Evolutionary conservation across 1,284 basidiomycete species (phyloP).

Genomic region (Papiliotrema fonsecae): DNA sequence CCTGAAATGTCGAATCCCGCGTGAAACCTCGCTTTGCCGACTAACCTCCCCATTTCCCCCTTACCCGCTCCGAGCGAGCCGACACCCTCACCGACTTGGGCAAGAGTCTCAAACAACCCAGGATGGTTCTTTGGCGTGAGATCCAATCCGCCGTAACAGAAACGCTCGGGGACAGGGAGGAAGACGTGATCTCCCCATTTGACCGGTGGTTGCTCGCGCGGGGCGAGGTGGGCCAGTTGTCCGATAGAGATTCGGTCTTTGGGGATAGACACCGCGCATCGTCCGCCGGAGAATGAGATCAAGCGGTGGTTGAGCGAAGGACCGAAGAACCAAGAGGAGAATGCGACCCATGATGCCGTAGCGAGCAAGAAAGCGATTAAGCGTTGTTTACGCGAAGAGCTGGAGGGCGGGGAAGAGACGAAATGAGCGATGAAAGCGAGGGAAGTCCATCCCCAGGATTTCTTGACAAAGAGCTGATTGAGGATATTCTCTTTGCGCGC

Average conservation of each 20-base stretch:
- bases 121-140: slow-evolving; percentile 63
- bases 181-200: slow-evolving; percentile 12
- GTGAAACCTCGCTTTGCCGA: slow-evolving; percentile 47
- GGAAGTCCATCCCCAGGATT: slow-evolving; percentile 86
- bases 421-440: slow-evolving; percentile 56
- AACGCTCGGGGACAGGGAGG: slow-evolving; percentile 2
- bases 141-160: slow-evolving; percentile 11
- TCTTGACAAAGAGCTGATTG: slow-evolving; percentile 84
- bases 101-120: slow-evolving; percentile 52
- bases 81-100: background rate
- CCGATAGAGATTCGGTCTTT: slow-evolving; percentile 4
- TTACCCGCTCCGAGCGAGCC: background rate
- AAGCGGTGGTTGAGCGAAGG: slow-evolving; percentile 74
- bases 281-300: slow-evolving; percentile 69
- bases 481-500: slow-evolving; percentile 75
- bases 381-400: slow-evolving; percentile 47
- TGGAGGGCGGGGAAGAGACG: slow-evolving; percentile 18
- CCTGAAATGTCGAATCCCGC: slow-evolving; percentile 88
- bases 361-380: slow-evolving; percentile 60
- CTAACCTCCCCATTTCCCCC: background rate
- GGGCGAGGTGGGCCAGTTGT: background rate
- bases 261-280: slow-evolving; percentile 68
- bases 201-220: background rate
- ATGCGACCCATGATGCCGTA: slow-evolving; percentile 66
- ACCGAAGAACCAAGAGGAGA: slow-evolving; percentile 89